Conservation (phyloP, 176 grass and related monocot species). For the Ampelocalamus luodianensis region DNA sequence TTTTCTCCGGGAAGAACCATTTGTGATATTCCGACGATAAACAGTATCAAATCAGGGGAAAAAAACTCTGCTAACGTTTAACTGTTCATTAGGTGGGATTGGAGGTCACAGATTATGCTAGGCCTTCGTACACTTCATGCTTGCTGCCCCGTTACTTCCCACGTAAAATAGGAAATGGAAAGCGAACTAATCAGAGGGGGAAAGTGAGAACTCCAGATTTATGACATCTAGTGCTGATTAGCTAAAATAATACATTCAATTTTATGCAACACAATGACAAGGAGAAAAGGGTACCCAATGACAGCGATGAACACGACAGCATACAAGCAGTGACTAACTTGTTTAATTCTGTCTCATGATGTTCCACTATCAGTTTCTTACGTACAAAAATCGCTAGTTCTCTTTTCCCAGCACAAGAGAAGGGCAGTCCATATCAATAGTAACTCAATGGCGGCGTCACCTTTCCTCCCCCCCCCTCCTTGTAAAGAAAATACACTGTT, state of each 20-base stretch:
- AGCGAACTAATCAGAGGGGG: too few species aligned
- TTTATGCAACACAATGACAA: neutral
- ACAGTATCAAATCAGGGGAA: too few species aligned
- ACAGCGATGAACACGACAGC: neutral
- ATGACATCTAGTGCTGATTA: neutral
- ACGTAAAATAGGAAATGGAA: neutral
- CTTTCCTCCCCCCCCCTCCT: neutral
- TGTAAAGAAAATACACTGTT: conserved; percentile 5
- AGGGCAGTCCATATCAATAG: neutral
- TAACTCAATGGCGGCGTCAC: neutral
- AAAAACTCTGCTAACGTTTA: too few species aligned
- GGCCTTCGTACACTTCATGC: neutral
- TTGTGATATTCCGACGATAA: too few species aligned
- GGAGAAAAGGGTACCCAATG: neutral
- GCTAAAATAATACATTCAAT: neutral
- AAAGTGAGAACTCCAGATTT: neutral
- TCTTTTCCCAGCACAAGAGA: neutral
- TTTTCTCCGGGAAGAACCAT: too few species aligned
- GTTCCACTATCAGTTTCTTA: conserved; percentile 24
- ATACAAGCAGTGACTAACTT: neutral
- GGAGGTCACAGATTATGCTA: neutral
- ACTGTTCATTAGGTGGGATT: neutral
- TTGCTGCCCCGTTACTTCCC: conserved; percentile 5
- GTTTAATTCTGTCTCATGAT: conserved; percentile 26
- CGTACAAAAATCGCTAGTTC: conserved; percentile 41